Evolutionary conservation across 2,329 filamentous ascomycete genomes (phyloP), one percentile per base, ranked within the genome.

Genomic region (Ilyonectria destructans): DNA sequence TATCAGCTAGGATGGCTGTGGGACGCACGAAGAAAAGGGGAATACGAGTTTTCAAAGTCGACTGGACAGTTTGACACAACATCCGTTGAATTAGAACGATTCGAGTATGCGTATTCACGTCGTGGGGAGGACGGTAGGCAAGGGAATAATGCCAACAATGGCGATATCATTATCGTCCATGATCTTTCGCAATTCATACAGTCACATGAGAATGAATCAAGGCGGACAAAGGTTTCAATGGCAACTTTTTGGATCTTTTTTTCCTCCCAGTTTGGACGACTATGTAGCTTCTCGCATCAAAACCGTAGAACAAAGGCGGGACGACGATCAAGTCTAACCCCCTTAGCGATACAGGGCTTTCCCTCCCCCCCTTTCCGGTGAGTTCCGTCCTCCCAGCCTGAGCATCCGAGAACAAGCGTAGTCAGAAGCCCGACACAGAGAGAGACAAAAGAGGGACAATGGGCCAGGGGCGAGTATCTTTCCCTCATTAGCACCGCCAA

Each of bases 401-500:
- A 54, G 59, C 62, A 66, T 56, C 61, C 60, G 56, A 66, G 48
- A 67, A 62, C 66, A 62, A 71, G 68, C 48, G 62, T 55, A 65
- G 58, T 68, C 63, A 70, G 58, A 72, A 58, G 55, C 63, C 43
- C 54, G 65, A 56, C 68, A 60, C 60, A 71, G 58, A 61, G 69
- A 71, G 63, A 70, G 65, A 62, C 68, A 63, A 71, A 67, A 72
- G 66, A 55, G 69, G 65, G 65, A 62, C 65, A 72, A 60, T 65
- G 58, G 65, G 70, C 81, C 80, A 80, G 78, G 72, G 70, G 82
- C 82, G 89, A 94, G 92, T 97, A 95, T 98, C 96, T 98, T 98
- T 98, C 96, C 96, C 95, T 98, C 95, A 93, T 98, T 88, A 98
- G 95, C 92, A 91, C 92, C 87, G 84, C 87, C 87, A 89, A 90